Evolutionary conservation across 768 basidiomycete species (phyloP).

Genomic region (Lentinula guzmanii): DNA sequence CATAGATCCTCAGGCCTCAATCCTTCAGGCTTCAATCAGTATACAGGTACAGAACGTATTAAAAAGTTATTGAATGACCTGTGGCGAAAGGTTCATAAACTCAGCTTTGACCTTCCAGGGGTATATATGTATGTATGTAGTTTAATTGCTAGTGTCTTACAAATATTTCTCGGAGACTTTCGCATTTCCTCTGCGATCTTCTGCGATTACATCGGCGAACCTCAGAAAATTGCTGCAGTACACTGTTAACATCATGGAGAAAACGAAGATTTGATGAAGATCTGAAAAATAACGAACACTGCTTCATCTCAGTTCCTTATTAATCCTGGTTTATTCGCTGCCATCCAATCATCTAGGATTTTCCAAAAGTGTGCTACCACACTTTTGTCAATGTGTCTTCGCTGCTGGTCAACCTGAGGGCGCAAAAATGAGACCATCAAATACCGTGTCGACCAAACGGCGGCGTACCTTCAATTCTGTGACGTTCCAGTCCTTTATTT

Average conservation of each 20-base stretch:
- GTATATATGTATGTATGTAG: too few species aligned
- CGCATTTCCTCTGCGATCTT: too few species aligned
- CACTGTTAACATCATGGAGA: too few species aligned
- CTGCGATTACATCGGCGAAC: too few species aligned
- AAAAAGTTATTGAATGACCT: too few species aligned
- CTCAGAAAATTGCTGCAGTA: too few species aligned
- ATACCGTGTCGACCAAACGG: neutral
- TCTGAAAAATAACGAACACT: neutral
- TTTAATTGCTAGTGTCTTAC: too few species aligned
- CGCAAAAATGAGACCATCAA: neutral
- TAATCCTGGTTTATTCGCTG: slow-evolving; percentile 73
- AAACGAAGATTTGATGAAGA: neutral
- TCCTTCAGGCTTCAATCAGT: too few species aligned
- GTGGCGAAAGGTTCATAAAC: neutral
- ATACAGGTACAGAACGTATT: too few species aligned
- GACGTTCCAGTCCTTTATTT: slow-evolving; percentile 96
- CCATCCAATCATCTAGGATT: slow-evolving; percentile 80
- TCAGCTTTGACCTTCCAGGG: neutral
- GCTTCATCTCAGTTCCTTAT: slow-evolving; percentile 27
- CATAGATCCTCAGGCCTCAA: too few species aligned
- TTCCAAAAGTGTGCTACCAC: slow-evolving; percentile 97
- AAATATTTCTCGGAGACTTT: too few species aligned
- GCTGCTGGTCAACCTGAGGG: slow-evolving; percentile 77
- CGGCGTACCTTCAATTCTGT: slow-evolving; percentile 77
- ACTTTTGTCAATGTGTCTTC: slow-evolving; percentile 91